Conservation (phyloP, 176 grass and related monocot genomes). For the Zoysia pacifica region DNA sequence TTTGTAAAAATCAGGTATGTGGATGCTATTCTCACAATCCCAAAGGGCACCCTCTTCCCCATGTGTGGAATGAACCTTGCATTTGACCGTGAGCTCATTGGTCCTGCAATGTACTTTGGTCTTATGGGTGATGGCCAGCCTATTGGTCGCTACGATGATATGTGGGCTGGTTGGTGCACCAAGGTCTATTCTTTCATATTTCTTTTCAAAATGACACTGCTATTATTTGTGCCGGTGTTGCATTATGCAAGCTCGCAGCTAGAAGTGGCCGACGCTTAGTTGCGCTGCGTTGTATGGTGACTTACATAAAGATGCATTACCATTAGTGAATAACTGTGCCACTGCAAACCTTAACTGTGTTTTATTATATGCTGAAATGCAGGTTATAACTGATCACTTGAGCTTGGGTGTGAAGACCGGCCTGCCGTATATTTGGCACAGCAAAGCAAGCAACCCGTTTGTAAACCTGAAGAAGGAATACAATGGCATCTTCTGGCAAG, state of each 20-base stretch:
- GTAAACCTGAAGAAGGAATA: constrained; percentile 74
- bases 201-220: background rate
- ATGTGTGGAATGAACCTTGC: constrained; percentile 88
- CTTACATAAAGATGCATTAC: background rate
- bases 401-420: constrained; percentile 68
- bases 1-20: constrained; percentile 57
- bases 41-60: constrained; percentile 69
- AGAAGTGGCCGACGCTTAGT: background rate
- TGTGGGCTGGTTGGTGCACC: constrained; percentile 80
- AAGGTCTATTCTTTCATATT: constrained; percentile 44
- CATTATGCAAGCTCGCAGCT: background rate
- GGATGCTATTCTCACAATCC: constrained; percentile 68
- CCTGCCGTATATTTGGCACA: constrained; percentile 73
- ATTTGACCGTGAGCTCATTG: constrained; percentile 75
- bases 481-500: constrained; percentile 75
- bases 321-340: background rate
- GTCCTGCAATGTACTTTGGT: constrained; percentile 78
- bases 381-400: constrained; percentile 69
- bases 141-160: constrained; percentile 75
- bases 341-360: background rate
- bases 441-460: constrained; percentile 73
- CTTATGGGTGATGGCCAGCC: constrained; percentile 82
- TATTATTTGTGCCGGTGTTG: background rate
- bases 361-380: constrained; percentile 2
- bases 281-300: background rate